phyloP scores from a whole-genome alignment of 1,139 yeast genomes.

The Hanseniaspora gamundiae region DNA sequence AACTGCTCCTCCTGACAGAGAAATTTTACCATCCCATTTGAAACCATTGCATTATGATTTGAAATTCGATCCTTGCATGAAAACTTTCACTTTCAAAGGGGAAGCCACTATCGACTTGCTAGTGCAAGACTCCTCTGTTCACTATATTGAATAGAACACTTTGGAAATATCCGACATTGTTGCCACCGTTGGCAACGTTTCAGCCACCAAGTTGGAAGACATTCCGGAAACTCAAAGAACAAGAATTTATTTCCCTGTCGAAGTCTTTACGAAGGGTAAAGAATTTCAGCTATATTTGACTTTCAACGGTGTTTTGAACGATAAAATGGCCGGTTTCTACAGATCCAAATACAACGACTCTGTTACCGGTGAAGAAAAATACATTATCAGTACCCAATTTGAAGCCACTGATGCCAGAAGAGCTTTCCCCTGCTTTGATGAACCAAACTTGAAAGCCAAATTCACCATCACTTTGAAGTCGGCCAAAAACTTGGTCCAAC shows the following conservation, averaged over 20 bases:
- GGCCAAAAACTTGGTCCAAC: slow-evolving; percentile 45
- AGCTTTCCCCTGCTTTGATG: slow-evolving; percentile 77
- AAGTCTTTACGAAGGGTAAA: slow-evolving; percentile 30
- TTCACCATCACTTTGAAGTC: slow-evolving; percentile 52
- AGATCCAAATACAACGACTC: slow-evolving; percentile 58
- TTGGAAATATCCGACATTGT: slow-evolving; percentile 51
- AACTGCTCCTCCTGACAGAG: slow-evolving; percentile 27
- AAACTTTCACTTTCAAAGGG: slow-evolving; percentile 61
- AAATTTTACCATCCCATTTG: slow-evolving; percentile 61
- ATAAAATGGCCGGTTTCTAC: slow-evolving; percentile 72
- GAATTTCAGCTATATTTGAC: slow-evolving; percentile 36
- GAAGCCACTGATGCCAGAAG: slow-evolving; percentile 80
- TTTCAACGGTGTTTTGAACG: slow-evolving; percentile 63
- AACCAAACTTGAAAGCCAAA: slow-evolving; percentile 65
- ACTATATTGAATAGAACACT: slow-evolving; percentile 35
- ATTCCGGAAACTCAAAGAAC: slow-evolving; percentile 46
- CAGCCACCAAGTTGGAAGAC: slow-evolving; percentile 20
- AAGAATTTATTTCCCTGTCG: slow-evolving; percentile 41
- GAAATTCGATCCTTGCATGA: slow-evolving; percentile 61
- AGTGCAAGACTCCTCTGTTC: slow-evolving; percentile 34
- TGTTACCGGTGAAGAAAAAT: slow-evolving; percentile 46
- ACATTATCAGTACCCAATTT: slow-evolving; percentile 70
- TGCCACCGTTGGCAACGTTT: slow-evolving; percentile 31
- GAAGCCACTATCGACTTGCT: slow-evolving; percentile 50
- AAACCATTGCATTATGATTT: slow-evolving; percentile 62